phyloP scores from a whole-genome alignment of 2,329 filamentous ascomycete genomes.

The Stachybotrys chlorohalonatus region DNA sequence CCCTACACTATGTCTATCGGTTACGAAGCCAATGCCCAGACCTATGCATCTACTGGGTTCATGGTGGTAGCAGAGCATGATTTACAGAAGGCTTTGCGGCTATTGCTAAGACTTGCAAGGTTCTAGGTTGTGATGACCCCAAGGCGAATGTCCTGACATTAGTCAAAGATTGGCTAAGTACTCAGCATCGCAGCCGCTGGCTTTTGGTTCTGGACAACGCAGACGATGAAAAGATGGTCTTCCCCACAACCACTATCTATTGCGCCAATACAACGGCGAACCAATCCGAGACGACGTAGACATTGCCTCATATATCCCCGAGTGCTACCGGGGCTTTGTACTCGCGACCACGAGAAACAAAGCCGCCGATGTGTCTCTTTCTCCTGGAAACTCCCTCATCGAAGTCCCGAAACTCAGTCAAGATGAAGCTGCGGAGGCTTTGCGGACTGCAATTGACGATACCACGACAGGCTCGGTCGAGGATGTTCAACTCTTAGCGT shows the following conservation, averaged over 20 bases:
- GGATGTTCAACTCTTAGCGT: background rate
- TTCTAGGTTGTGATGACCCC: background rate
- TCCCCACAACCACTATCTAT: constrained; percentile 3
- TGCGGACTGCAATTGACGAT: background rate
- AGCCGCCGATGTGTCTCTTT: constrained; percentile 1
- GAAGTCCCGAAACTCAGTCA: background rate
- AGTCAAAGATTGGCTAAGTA: background rate
- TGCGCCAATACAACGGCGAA: background rate
- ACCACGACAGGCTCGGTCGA: background rate
- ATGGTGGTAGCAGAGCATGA: background rate
- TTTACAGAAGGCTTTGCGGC: background rate
- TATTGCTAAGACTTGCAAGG: background rate
- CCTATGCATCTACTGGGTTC: background rate
- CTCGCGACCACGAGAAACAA: constrained; percentile 11
- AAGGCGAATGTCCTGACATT: background rate
- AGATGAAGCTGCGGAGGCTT: background rate
- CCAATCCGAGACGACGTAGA: constrained; percentile 2
- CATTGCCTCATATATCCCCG: constrained; percentile 15
- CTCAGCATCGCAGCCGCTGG: constrained; percentile 17
- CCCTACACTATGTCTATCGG: background rate
- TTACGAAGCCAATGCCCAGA: background rate
- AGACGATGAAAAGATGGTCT: constrained; percentile 25
- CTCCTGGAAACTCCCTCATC: background rate
- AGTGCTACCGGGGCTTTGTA: constrained; percentile 6
- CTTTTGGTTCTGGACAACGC: constrained; percentile 35